Percentiles rank a stretch among this genome's conserved stretches.
These are phyloP conservation scores for Aspergillus conjunctus DNA, from an alignment of 495 filamentous ascomycete genomes.

Conservation along the genomic window DNA sequence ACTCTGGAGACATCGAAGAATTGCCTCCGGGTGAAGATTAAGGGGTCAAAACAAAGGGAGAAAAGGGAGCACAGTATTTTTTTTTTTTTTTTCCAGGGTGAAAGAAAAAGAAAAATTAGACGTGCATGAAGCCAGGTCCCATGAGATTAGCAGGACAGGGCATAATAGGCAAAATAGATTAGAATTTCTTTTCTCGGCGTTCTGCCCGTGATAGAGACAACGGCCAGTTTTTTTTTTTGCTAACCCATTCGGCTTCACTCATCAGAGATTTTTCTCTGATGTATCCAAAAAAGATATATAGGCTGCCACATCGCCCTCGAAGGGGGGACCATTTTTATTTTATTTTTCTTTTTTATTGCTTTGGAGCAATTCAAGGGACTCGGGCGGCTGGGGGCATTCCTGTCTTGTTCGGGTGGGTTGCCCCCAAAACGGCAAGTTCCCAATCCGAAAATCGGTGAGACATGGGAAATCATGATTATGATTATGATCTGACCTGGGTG, in stretches of 20 bases:
- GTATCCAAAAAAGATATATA: constrained; percentile 18
- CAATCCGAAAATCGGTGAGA: constrained; percentile 23
- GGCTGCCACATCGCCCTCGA: constrained; percentile 15
- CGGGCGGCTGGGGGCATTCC: constrained; percentile 11
- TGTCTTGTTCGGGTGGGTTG: constrained; percentile 16
- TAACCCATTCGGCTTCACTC: constrained; percentile 2
- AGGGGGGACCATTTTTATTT: constrained; percentile 6
- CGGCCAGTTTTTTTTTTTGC: background rate
- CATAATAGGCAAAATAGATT: constrained; percentile 13
- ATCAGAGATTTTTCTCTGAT: constrained; percentile 6
- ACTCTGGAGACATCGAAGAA: background rate
- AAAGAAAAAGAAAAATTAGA: background rate
- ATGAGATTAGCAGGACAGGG: constrained; percentile 6
- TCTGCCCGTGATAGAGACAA: background rate
- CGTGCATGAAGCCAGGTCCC: constrained; percentile 3
- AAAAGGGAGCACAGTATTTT: background rate
- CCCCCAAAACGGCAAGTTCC: constrained; percentile 12
- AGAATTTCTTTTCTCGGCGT: background rate
- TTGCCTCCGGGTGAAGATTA: constrained; percentile 5
- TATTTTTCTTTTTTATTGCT: background rate
- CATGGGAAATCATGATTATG: constrained; percentile 4
- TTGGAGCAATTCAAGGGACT: constrained; percentile 10
- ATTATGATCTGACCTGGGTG: background rate
- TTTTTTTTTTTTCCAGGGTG: background rate
- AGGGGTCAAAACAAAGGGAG: constrained; percentile 13